These are phyloP conservation scores for Vinca major DNA, from an alignment of 305 asterid species.

Conservation along the genomic window DNA sequence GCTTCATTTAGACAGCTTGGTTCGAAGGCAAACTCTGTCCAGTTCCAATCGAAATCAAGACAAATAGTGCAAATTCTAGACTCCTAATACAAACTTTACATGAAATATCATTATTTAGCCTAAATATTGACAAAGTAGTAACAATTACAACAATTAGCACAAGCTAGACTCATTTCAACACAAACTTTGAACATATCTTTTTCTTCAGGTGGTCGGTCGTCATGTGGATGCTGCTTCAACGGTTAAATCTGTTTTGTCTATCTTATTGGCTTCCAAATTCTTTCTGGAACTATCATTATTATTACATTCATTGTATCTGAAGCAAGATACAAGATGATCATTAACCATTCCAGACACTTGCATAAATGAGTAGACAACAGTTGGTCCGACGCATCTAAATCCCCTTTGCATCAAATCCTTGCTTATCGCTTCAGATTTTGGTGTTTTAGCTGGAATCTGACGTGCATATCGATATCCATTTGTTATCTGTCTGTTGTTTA, in stretches of 20 bases:
- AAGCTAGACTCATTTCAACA: neutral
- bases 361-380: conserved; percentile 70
- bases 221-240: conserved; percentile 5
- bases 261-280: conserved; percentile 12
- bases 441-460: conserved; percentile 60
- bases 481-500: conserved; percentile 40
- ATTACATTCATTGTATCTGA: conserved; percentile 46
- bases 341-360: conserved; percentile 68
- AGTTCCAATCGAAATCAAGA: neutral
- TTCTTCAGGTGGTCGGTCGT: conserved; percentile 3
- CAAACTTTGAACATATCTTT: neutral
- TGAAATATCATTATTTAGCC: neutral
- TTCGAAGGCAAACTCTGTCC: too few species aligned
- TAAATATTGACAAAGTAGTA: neutral
- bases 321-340: conserved; percentile 60
- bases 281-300: conserved; percentile 8
- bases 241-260: conserved; percentile 18
- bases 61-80: neutral
- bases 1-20: too few species aligned
- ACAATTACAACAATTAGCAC: neutral
- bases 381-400: conserved; percentile 62
- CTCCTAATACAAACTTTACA: conserved; percentile 4
- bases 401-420: conserved; percentile 72
- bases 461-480: conserved; percentile 42
- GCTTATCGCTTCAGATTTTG: conserved; percentile 66